These are phyloP conservation scores for Starmerella floricola DNA, from an alignment of 805 yeast genomes.

Conservation along the genomic window DNA sequence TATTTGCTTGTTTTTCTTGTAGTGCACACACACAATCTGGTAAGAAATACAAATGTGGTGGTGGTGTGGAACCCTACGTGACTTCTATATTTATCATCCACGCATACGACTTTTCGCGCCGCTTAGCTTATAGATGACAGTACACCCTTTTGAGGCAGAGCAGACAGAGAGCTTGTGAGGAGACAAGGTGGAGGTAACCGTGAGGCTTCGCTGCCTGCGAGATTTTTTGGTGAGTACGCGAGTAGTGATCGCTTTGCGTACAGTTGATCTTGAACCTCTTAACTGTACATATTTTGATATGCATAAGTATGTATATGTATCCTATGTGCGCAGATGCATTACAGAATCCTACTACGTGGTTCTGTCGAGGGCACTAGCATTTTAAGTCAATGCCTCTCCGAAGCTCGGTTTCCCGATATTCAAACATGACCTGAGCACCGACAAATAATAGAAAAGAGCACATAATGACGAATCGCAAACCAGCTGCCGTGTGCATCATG, in stretches of 20 bases:
- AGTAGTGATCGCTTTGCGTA: too few relatives aligned
- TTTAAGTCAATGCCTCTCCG: conserved; percentile 71
- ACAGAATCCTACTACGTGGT: too few relatives aligned
- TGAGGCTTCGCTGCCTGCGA: too few relatives aligned
- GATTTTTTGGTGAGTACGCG: too few relatives aligned
- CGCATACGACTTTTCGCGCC: background rate
- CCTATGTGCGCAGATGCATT: too few relatives aligned
- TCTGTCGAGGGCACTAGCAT: conserved; percentile 36
- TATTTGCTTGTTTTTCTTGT: background rate
- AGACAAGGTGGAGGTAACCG: too few relatives aligned
- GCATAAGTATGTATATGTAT: too few relatives aligned
- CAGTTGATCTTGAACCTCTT: too few relatives aligned
- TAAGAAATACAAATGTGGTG: too few relatives aligned
- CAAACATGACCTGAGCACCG: conserved; percentile 90
- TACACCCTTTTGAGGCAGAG: background rate
- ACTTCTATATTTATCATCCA: background rate
- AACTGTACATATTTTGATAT: too few relatives aligned
- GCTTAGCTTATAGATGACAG: conserved; percentile 1
- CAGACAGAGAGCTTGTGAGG: background rate
- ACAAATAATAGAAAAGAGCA: conserved; percentile 62
- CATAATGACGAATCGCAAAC: conserved; percentile 46
- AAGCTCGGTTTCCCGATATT: conserved; percentile 72
- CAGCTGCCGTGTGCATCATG: conserved; percentile 60
- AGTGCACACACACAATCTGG: too few relatives aligned
- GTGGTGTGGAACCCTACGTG: too few relatives aligned